Evolutionary conservation across 768 basidiomycete species (phyloP), one percentile per base, ranked within the genome.

Genomic region (Leccinum longicurvipes): DNA sequence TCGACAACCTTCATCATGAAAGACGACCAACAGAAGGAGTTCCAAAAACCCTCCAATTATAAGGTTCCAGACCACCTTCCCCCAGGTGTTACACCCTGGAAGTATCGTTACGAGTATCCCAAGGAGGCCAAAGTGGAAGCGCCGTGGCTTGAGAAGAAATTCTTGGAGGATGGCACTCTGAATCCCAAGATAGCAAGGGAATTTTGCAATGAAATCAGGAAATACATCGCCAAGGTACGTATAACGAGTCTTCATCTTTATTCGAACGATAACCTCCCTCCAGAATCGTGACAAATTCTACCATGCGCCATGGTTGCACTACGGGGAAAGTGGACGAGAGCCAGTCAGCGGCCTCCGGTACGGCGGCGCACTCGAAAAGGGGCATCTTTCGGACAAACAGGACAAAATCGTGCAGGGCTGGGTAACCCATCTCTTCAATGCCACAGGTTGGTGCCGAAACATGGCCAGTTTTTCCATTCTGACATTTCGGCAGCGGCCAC

Each of bases 291-390:
- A 50, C 15, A 4, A 36, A 0, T 54, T 47, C 47, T 54, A 41
- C 27, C 53, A 54, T 28, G 25, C 53, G 7, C n/a, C 34, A 17
- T 54, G 53, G 53, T 36, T 54, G 32, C 53, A 54, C 47, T 39
- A 34, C 19, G 47, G 19, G 12, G 15, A 49, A 0, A 0, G 23
- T 3, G 47, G 53, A 9, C 53, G 53, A n/a, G 53, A 54, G 19
- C 53, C 47, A 6, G 23, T 54, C 6, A 54, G 21, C 11, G 53
- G 53, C 25, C 47, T 39, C 10, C 34, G 28, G 19, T 50, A 23
- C 25, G 47, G 25, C 1, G 53, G 25, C 27, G 0, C 0, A 3
- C 6, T 54, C 15, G 6, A 8, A 6, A 3, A 10, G 9, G 25
- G 25, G 15, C 39, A 23, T 21, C 15, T 54, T 17, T 36, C 47